Percentiles rank a stretch among this genome's conserved stretches.
Conservation (phyloP, 352 stramenopile species). For the Peronospora destructor region DNA sequence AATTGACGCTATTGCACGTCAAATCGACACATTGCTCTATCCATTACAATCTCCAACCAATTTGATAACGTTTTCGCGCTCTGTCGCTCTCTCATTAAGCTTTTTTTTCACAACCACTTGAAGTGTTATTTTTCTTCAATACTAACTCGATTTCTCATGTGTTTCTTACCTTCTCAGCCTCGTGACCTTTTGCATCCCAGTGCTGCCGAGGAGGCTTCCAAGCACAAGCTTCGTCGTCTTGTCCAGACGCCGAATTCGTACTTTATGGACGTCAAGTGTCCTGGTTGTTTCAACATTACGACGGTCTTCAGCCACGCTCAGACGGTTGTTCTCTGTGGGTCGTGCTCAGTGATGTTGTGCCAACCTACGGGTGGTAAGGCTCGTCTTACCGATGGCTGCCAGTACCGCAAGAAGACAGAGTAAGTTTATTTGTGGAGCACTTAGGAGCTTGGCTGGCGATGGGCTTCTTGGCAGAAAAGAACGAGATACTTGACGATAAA, state of each 20-base stretch:
- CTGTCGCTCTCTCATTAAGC: neutral
- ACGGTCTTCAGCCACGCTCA: slow-evolving; percentile 99
- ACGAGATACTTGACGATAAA: slow-evolving; percentile 32
- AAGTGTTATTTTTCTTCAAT: neutral
- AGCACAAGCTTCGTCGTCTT: slow-evolving; percentile 99
- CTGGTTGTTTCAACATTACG: slow-evolving; percentile 99
- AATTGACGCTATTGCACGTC: too few relatives aligned
- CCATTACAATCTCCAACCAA: too few relatives aligned
- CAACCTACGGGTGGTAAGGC: slow-evolving; percentile 97
- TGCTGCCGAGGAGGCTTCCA: slow-evolving; percentile 91
- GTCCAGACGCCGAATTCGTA: slow-evolving; percentile 99
- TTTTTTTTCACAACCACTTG: neutral
- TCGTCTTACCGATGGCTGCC: slow-evolving; percentile 97
- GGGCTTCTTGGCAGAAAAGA: slow-evolving; percentile 2
- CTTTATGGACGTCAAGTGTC: slow-evolving; percentile 99
- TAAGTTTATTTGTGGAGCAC: slow-evolving; percentile 64
- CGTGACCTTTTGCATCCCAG: slow-evolving; percentile 97
- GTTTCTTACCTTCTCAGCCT: slow-evolving; percentile 25
- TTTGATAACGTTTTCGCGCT: neutral
- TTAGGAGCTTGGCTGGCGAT: slow-evolving; percentile 8
- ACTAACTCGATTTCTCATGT: neutral
- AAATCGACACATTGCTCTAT: too few relatives aligned
- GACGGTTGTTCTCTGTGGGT: slow-evolving; percentile 95
- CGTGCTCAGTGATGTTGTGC: slow-evolving; percentile 97
- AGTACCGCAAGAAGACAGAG: slow-evolving; percentile 99